A percentile compares a stretch with the other conserved stretches of the same genome.
phyloP scores from a whole-genome alignment of 345 rosid genomes.

The Eucalyptus erythrocorys region DNA sequence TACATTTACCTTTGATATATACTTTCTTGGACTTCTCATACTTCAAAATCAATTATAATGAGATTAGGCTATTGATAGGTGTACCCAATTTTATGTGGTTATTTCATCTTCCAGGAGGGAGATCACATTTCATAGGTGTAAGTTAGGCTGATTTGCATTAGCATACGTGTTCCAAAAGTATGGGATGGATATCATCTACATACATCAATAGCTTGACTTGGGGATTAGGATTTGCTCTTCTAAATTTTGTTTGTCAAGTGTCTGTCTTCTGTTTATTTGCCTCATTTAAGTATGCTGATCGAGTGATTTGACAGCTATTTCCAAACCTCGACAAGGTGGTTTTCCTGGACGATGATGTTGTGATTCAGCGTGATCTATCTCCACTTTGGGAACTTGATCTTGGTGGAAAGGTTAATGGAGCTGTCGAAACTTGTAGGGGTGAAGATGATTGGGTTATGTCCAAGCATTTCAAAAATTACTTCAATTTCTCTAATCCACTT shows the following conservation, averaged over 20 bases:
- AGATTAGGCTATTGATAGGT: not conserved
- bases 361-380: constrained; percentile 81
- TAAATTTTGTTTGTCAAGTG: not conserved
- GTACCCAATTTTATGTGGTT: not conserved
- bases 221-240: not conserved
- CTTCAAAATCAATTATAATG: not conserved
- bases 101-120: not conserved
- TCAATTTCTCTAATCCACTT: constrained; percentile 53
- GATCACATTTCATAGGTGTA: not conserved
- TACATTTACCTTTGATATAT: not conserved
- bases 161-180: not conserved
- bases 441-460: constrained; percentile 99
- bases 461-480: constrained; percentile 84
- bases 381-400: constrained; percentile 93
- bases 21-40: not conserved
- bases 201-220: not conserved
- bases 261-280: not conserved
- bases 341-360: constrained; percentile 88
- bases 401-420: constrained; percentile 91
- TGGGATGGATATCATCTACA: not conserved
- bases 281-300: not conserved
- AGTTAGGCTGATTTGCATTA: not conserved
- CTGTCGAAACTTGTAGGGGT: constrained; percentile 94
- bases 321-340: constrained; percentile 92
- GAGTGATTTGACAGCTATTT: constrained; percentile 53